Percentiles rank a stretch among this genome's conserved stretches.
phyloP scores from a whole-genome alignment of 2,329 filamentous ascomycete genomes.

The Monosporascus sp. region DNA sequence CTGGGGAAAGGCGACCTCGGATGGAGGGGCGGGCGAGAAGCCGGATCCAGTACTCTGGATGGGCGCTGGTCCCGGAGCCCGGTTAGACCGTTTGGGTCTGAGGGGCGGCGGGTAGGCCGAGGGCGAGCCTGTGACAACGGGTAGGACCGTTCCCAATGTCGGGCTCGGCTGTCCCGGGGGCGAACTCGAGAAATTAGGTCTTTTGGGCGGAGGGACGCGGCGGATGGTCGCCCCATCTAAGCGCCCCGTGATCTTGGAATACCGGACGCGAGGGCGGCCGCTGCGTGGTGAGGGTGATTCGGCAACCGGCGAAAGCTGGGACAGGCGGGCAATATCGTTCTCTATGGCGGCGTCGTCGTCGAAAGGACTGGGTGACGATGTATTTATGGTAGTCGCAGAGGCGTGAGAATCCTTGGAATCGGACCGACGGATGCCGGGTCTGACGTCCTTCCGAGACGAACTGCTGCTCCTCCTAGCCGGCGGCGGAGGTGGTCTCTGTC shows the following conservation, averaged over 20 bases:
- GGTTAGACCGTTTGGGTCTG: conserved; percentile 13
- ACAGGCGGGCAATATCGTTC: conserved; percentile 19
- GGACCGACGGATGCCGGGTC: conserved; percentile 13
- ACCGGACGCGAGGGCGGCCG: conserved; percentile 27
- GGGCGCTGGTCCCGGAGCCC: conserved; percentile 3
- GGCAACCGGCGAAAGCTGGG: conserved; percentile 41
- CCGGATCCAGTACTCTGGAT: conserved; percentile 19
- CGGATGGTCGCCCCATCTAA: conserved; percentile 22
- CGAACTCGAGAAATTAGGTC: conserved; percentile 25
- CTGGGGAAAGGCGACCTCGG: conserved; percentile 2
- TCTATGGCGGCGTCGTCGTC: conserved; percentile 29
- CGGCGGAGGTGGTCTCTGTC: conserved; percentile 7
- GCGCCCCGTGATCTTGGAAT: conserved; percentile 23
- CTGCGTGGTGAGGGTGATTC: conserved; percentile 36
- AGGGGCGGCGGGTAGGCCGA: conserved; percentile 21
- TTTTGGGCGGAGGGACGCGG: conserved; percentile 27
- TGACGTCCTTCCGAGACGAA: conserved; percentile 12
- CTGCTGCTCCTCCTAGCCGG: conserved; percentile 11
- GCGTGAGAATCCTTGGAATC: conserved; percentile 25
- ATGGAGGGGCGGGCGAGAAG: conserved; percentile 15
- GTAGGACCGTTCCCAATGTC: conserved; percentile 31
- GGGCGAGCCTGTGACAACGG: conserved; percentile 10
- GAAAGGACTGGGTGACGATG: conserved; percentile 16
- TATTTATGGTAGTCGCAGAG: conserved; percentile 34
- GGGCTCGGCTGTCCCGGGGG: conserved; percentile 37